These are phyloP conservation scores for Rhodomyrtus psidioides DNA, from an alignment of 441 rosid genomes.

Conservation along the genomic window DNA sequence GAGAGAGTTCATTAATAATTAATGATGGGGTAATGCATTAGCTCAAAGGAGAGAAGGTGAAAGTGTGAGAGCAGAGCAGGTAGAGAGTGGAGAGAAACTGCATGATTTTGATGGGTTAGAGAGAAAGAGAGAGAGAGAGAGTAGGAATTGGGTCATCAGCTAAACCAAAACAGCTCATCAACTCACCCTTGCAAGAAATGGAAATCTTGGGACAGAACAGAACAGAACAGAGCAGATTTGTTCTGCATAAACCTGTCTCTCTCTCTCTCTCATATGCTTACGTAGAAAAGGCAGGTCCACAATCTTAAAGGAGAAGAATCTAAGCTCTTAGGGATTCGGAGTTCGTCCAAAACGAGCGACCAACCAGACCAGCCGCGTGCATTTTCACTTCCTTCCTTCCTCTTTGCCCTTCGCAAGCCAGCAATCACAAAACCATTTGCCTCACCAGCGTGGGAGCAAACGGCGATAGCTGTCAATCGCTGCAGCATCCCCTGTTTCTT, in stretches of 20 bases:
- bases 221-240: background rate
- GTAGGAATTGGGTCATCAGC: background rate
- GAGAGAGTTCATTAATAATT: background rate
- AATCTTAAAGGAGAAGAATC: background rate
- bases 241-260: background rate
- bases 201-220: background rate
- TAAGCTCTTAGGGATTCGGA: background rate
- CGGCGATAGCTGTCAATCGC: too few species aligned
- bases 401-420: background rate
- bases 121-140: background rate
- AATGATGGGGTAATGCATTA: background rate
- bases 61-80: conserved; percentile 20
- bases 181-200: background rate
- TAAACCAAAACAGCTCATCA: background rate
- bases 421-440: background rate
- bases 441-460: too few species aligned
- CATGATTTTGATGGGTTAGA: background rate
- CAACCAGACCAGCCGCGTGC: background rate
- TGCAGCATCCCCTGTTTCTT: background rate
- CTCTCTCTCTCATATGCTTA: background rate
- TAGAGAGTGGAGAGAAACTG: conserved; percentile 1
- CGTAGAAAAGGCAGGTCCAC: background rate
- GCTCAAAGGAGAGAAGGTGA: conserved; percentile 6
- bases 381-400: background rate
- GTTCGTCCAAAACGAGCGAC: background rate